Base-by-base conservation (phyloP, 805 yeast genomes). In the Saturnispora silvae region DNA sequence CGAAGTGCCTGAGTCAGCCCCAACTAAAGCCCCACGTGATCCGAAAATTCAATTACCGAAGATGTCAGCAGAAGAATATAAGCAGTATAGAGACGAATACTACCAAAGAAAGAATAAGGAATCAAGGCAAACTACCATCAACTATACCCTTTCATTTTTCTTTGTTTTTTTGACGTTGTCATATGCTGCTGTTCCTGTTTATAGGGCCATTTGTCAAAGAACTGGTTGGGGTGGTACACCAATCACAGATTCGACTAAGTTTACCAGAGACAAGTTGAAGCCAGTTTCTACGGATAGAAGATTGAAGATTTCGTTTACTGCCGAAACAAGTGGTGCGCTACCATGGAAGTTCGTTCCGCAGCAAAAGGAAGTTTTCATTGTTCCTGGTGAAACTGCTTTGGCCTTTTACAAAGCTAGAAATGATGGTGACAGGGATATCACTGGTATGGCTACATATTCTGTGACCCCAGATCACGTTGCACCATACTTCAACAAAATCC, bases 201-300 rank as follows among this genome's bases (percentile, higher is more conserved):
- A 92, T 58, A 65, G 96, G 47, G 85, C 87, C 7, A 68, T 92
- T 22, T 92, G 98, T 65, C 83, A 87, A 49, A 72, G 94, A 58
- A 87, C 96, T 0, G 98, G 98, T 0, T 92, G 81, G 72, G 96
- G 89, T 34, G 98, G 98, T 29, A 77, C 81, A 7, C 97, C 97
- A 9, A 81, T 87, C 49, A 87, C 96, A 0, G 97, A 92, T 54
- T 59, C 66, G 31, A 57, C 77, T 9, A 76, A 72, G 49, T 83
- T 92, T 59, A 83, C 96, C 1, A 75, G 85, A 17, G 97, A 89
- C 53, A 82, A 81, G 53, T 64, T 92, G 56, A 63, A 81, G 17
- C 96, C 98, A 0, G 92, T 92, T 6, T 87, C 85, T 40, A 77
- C 87, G 13, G 80, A 80, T 42, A 76, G 78, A 48, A 72, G 94